Evolutionary conservation across 768 basidiomycete genomes (phyloP).

Genomic region (Leccinum uliginosum): DNA sequence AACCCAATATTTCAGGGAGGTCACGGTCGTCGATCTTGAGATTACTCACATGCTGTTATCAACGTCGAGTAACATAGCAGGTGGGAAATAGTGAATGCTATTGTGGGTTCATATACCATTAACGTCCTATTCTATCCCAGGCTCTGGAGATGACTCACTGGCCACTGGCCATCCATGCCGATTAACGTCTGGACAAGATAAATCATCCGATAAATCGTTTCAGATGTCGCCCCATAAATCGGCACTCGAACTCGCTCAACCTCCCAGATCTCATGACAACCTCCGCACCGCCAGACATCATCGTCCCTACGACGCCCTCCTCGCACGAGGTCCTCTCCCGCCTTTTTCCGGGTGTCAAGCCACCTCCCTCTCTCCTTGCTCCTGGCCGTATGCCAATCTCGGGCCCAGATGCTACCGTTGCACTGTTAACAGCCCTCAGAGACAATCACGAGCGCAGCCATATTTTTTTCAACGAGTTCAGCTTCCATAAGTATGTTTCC

Average conservation of each 20-base stretch:
- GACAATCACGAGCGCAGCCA: constrained; percentile 53
- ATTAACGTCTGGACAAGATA: too few relatives aligned
- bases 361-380: constrained; percentile 32
- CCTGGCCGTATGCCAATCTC: constrained; percentile 36
- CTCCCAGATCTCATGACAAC: constrained; percentile 14
- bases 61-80: too few relatives aligned
- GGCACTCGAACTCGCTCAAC: background rate
- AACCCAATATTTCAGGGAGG: too few relatives aligned
- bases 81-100: too few relatives aligned
- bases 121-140: too few relatives aligned
- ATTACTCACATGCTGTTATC: too few relatives aligned
- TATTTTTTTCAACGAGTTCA: constrained; percentile 46
- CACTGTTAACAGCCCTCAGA: constrained; percentile 38
- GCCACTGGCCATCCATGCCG: too few relatives aligned
- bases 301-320: constrained; percentile 21
- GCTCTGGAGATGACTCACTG: too few relatives aligned
- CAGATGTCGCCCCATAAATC: constrained; percentile 11
- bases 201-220: background rate
- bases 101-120: too few relatives aligned
- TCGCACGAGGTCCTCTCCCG: constrained; percentile 18
- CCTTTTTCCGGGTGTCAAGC: constrained; percentile 31
- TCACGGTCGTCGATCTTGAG: too few relatives aligned
- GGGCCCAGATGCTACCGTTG: constrained; percentile 35
- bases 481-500: constrained; percentile 29
- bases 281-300: constrained; percentile 23